Evolutionary conservation across 129 eudicot genomes (phyloP).

Genomic region (Calendula officinalis): DNA sequence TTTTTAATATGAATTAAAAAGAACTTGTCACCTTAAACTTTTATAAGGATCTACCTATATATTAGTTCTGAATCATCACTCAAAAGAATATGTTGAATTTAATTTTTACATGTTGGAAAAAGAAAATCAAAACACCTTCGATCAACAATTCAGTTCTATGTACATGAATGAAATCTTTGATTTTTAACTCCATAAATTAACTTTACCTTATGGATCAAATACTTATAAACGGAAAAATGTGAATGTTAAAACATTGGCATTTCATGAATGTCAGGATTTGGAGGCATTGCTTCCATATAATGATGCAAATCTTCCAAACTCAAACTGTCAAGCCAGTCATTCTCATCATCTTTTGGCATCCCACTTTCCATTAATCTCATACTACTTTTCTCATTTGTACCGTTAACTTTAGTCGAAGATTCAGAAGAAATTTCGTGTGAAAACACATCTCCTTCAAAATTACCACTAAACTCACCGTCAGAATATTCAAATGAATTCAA

Average conservation of each 20-base stretch:
- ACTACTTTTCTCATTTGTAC: neutral
- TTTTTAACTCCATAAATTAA: neutral
- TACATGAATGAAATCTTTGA: slow-evolving; percentile 9
- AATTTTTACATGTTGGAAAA: slow-evolving; percentile 13
- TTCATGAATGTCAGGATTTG: slow-evolving; percentile 16
- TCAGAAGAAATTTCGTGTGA: neutral
- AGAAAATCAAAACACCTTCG: slow-evolving; percentile 4
- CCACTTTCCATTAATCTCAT: neutral
- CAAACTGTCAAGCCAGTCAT: slow-evolving; percentile 31
- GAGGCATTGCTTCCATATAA: slow-evolving; percentile 28
- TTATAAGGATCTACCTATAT: too few relatives aligned
- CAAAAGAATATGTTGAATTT: too few relatives aligned
- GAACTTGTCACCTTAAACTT: too few relatives aligned
- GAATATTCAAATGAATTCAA: slow-evolving; percentile 19
- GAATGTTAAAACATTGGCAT: slow-evolving; percentile 13
- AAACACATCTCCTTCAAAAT: slow-evolving; percentile 6
- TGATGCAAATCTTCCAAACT: slow-evolving; percentile 33
- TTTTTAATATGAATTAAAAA: too few relatives aligned
- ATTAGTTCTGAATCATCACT: too few relatives aligned
- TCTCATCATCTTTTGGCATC: slow-evolving; percentile 24
- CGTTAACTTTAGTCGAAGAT: slow-evolving; percentile 1
- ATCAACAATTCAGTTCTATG: neutral
- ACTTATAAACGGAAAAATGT: slow-evolving; percentile 4
- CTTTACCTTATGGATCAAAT: neutral
- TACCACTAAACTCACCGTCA: slow-evolving; percentile 29